Evolutionary conservation across 1,284 basidiomycete genomes (phyloP).

Genomic region (Fomitopsis palustris): DNA sequence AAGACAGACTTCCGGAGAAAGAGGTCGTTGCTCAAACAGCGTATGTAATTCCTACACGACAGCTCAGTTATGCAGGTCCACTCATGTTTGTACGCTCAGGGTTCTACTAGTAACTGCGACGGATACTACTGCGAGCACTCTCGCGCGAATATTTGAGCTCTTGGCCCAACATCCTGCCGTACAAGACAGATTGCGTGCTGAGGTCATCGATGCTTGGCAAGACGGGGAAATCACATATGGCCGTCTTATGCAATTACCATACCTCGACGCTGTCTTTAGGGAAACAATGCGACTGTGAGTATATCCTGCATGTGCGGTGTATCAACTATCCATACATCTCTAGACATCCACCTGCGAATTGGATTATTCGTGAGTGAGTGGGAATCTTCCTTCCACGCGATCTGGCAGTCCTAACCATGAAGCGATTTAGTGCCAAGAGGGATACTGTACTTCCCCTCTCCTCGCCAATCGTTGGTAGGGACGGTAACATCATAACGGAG

Average conservation of each 20-base stretch:
- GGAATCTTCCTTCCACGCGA: background rate
- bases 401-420: background rate
- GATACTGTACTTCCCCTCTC: conserved; percentile 20
- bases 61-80: too few relatives aligned
- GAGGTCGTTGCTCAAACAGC: background rate
- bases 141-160: background rate
- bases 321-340: background rate
- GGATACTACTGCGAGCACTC: background rate
- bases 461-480: conserved; percentile 15
- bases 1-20: background rate
- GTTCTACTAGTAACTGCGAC: background rate
- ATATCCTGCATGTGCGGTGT: background rate
- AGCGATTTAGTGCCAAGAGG: conserved; percentile 15
- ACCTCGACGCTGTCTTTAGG: conserved; percentile 14
- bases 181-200: conserved; percentile 5
- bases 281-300: conserved; percentile 19
- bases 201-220: background rate
- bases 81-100: background rate
- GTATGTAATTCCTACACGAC: background rate
- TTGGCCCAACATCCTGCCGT: conserved; percentile 1
- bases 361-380: background rate
- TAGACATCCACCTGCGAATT: background rate
- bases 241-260: conserved; percentile 13
- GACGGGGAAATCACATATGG: conserved; percentile 12
- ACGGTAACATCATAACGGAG: conserved; percentile 33